Evolutionary conservation across 2,329 filamentous ascomycete genomes (phyloP).

Genomic region (Thermoascus crustaceus): DNA sequence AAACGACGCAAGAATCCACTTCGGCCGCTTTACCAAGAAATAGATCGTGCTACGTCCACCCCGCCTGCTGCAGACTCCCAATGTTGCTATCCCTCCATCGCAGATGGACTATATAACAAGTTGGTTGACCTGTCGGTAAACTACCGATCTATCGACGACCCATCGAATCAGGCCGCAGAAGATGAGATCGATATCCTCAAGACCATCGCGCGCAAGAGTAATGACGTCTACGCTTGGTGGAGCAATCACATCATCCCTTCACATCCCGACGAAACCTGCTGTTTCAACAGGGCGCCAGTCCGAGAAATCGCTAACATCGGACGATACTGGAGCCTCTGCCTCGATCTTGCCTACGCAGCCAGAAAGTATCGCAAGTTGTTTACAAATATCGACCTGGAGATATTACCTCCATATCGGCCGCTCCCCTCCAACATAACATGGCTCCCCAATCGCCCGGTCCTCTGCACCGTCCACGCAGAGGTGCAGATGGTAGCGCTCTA

Average conservation of each 20-base stretch:
- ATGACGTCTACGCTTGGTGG: slow-evolving; percentile 5
- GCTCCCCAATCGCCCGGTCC: background rate
- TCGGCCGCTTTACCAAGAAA: background rate
- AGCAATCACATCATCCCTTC: background rate
- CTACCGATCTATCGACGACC: background rate
- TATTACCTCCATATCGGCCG: slow-evolving; percentile 5
- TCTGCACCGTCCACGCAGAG: slow-evolving; percentile 12
- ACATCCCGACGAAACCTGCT: background rate
- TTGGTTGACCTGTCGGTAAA: background rate
- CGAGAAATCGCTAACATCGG: slow-evolving; percentile 11
- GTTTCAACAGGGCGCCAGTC: slow-evolving; percentile 5
- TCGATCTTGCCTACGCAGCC: slow-evolving; percentile 5
- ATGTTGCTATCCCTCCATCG: slow-evolving; percentile 1
- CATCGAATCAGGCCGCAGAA: background rate
- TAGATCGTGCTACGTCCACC: background rate
- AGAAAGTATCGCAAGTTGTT: slow-evolving; percentile 9
- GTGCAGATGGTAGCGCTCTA: slow-evolving; percentile 12
- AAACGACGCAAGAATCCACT: background rate
- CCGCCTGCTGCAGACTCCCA: background rate
- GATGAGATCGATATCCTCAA: slow-evolving; percentile 4
- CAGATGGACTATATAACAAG: background rate
- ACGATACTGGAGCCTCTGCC: slow-evolving; percentile 11
- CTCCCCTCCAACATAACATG: background rate
- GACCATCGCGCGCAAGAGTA: slow-evolving; percentile 4
- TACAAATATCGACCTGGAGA: slow-evolving; percentile 3